A percentile compares a stretch with the other conserved stretches of the same genome.
These are phyloP conservation scores for Aspergillus haitiensis DNA, from an alignment of 495 filamentous ascomycete species.

Conservation along the genomic window DNA sequence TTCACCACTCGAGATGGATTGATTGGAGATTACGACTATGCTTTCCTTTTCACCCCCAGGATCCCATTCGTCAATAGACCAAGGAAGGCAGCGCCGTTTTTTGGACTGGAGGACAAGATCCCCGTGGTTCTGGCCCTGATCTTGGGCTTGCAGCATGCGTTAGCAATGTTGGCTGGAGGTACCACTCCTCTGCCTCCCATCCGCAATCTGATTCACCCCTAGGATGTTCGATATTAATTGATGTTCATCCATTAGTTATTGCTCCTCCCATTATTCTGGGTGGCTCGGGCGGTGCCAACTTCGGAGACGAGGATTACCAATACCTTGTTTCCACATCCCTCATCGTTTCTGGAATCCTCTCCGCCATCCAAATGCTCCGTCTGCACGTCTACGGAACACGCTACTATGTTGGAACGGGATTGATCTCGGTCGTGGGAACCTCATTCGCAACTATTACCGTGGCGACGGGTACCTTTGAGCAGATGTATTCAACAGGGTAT, in stretches of 20 bases:
- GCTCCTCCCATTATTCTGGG: slow-evolving; percentile 78
- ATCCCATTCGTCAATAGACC: slow-evolving; percentile 77
- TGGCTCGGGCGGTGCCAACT: slow-evolving; percentile 63
- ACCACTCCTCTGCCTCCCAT: slow-evolving; percentile 1
- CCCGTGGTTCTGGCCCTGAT: slow-evolving; percentile 75
- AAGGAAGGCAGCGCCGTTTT: slow-evolving; percentile 70
- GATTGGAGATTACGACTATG: slow-evolving; percentile 86
- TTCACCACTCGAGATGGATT: slow-evolving; percentile 62
- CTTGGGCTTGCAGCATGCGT: slow-evolving; percentile 69
- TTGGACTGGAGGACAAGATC: slow-evolving; percentile 81
- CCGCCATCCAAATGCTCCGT: slow-evolving; percentile 79
- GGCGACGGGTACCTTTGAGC: slow-evolving; percentile 69
- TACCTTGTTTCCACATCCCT: slow-evolving; percentile 89
- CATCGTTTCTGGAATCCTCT: slow-evolving; percentile 81
- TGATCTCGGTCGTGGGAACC: slow-evolving; percentile 80
- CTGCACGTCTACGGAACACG: slow-evolving; percentile 77
- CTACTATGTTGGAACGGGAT: slow-evolving; percentile 83
- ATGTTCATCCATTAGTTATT: slow-evolving; percentile 49
- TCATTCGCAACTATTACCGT: slow-evolving; percentile 88
- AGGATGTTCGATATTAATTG: background rate
- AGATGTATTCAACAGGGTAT: slow-evolving; percentile 83
- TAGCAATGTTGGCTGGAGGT: slow-evolving; percentile 66
- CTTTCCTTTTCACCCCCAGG: slow-evolving; percentile 71
- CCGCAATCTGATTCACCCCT: background rate
- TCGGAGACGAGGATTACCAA: slow-evolving; percentile 58